Conservation (phyloP, 768 basidiomycete species). For the Cyclocybe aegerita region DNA sequence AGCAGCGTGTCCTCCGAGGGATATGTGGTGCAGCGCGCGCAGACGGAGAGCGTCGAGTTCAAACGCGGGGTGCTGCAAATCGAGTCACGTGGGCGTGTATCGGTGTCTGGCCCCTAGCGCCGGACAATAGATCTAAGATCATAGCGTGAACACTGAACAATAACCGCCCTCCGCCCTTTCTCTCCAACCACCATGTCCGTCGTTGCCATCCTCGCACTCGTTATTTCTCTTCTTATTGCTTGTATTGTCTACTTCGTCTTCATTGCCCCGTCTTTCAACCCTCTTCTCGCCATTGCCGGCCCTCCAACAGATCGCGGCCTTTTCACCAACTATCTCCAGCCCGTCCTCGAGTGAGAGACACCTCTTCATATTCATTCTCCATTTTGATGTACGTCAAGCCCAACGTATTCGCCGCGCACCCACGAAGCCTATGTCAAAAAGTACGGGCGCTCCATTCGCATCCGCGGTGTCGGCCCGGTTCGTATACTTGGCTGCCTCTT, state of each 20-base stretch:
- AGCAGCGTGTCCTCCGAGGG: slow-evolving; percentile 9
- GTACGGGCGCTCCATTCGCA: slow-evolving; percentile 70
- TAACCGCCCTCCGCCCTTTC: slow-evolving; percentile 4
- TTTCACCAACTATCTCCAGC: slow-evolving; percentile 53
- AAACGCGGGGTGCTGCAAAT: slow-evolving; percentile 36
- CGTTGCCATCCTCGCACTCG: slow-evolving; percentile 6
- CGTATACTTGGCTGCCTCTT: slow-evolving; percentile 25
- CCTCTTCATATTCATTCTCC: not conserved
- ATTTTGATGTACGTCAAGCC: slow-evolving; percentile 34
- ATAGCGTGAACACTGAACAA: slow-evolving; percentile 1
- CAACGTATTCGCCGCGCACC: slow-evolving; percentile 47
- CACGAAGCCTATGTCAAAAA: slow-evolving; percentile 53
- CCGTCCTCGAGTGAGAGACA: slow-evolving; percentile 56
- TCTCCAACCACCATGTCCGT: slow-evolving; percentile 13
- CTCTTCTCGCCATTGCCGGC: slow-evolving; percentile 58
- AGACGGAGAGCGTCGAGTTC: slow-evolving; percentile 50
- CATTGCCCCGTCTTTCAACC: slow-evolving; percentile 36
- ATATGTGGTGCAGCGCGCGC: slow-evolving; percentile 37
- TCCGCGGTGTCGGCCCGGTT: slow-evolving; percentile 70
- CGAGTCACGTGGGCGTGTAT: slow-evolving; percentile 5
- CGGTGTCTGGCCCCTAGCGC: not conserved
- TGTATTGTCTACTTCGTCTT: slow-evolving; percentile 30
- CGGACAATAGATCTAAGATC: slow-evolving; percentile 4
- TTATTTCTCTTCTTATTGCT: slow-evolving; percentile 11
- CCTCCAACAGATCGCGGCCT: slow-evolving; percentile 46